Conservation (phyloP, 1,139 yeast species). For the Lodderomyces beijingensis region DNA sequence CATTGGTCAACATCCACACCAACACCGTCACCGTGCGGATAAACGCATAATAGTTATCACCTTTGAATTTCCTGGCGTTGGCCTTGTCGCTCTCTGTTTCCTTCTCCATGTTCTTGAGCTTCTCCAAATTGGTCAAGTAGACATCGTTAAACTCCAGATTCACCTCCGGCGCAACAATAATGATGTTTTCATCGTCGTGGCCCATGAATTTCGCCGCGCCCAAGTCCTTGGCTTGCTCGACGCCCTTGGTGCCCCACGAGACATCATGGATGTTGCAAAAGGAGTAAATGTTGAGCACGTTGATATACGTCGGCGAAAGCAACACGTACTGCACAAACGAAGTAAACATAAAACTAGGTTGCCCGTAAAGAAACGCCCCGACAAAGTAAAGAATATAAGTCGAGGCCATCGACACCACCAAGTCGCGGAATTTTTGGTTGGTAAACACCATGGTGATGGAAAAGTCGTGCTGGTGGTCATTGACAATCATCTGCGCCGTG, state of each 20-base stretch:
- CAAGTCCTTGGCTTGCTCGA: slow-evolving; percentile 56
- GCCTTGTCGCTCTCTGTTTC: slow-evolving; percentile 17
- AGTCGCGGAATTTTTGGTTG: slow-evolving; percentile 70
- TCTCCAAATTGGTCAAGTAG: slow-evolving; percentile 49
- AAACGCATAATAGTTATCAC: slow-evolving; percentile 42
- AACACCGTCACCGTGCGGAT: slow-evolving; percentile 44
- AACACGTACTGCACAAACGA: slow-evolving; percentile 67
- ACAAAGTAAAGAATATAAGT: slow-evolving; percentile 79
- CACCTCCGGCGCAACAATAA: slow-evolving; percentile 60
- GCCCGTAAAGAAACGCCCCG: slow-evolving; percentile 70
- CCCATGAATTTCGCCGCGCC: slow-evolving; percentile 62
- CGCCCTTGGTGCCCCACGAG: slow-evolving; percentile 87
- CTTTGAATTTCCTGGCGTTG: slow-evolving; percentile 23
- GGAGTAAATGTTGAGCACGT: slow-evolving; percentile 76
- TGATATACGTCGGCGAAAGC: slow-evolving; percentile 71
- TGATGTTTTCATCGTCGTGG: slow-evolving; percentile 54
- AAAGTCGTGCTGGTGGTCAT: slow-evolving; percentile 41
- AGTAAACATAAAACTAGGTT: slow-evolving; percentile 77
- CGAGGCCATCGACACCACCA: slow-evolving; percentile 79
- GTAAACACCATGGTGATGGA: slow-evolving; percentile 48
- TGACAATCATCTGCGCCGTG: slow-evolving; percentile 45
- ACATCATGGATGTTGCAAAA: slow-evolving; percentile 84
- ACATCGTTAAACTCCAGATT: slow-evolving; percentile 57
- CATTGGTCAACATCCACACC: slow-evolving; percentile 44
- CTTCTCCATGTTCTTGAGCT: slow-evolving; percentile 32